Base-by-base conservation (phyloP, 1,139 yeast species). In the Scheffersomyces segobiensis region DNA sequence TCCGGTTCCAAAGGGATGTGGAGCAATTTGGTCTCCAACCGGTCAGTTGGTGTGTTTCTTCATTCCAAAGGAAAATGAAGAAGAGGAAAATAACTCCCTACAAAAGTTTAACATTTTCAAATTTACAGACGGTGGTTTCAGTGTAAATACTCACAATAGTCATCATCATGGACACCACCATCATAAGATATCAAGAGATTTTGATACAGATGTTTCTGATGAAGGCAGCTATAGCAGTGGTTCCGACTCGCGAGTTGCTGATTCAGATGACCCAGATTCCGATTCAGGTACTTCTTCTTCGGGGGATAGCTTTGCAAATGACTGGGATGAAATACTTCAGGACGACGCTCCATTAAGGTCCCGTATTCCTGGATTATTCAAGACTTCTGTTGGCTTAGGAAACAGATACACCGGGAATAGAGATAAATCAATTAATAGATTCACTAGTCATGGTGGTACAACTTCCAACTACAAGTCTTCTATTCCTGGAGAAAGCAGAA, bases 1-100 rank as follows among this genome's bases (percentile, higher is more conserved):
- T 0, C 98, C 98, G 0, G 81, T 93, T 3, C 97, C 98, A 0
- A 92, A 91, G 68, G 96, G 95, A 3, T 93, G 97, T 76, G 97
- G 98, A 10, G 97, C 97, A 0, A 79, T 86, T 0, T 93, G 98
- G 97, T 82, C 96, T 0, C 83, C 86, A 18, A 83, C 86, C 2
- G 98, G 98, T 0, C 86, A 85, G 61, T 77, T 93, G 57, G 88
- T 93, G 1, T 91, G 97, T 68, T 93, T 93, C 67, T 92, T 91
- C 72, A 83, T 87, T n/a, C 87, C 89, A 0, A 85, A 84, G 57
- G 70, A 69, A 18, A 77, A 74, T 46, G 61, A 70, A 63, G 71
- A 76, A 63, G 73, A 72, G 60, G 72, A 74, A 51, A 60, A 60
- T 52, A 66, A 70, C 53, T 65, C 69, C 2, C 60, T 69, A 3